Conservation (phyloP, 116 monocot genomes). For the Cymodocea nodosa region DNA sequence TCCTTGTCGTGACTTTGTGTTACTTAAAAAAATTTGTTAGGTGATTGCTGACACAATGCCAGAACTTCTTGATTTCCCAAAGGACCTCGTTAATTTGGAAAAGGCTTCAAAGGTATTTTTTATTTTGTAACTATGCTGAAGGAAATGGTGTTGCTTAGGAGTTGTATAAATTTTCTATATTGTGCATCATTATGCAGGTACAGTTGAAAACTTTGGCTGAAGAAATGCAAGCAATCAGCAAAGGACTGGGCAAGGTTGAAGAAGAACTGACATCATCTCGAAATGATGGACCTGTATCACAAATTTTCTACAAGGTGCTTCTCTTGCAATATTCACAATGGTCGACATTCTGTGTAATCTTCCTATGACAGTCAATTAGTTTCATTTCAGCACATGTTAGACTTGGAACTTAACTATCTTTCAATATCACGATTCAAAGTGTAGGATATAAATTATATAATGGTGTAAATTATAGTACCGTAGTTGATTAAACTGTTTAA, state of each 20-base stretch:
- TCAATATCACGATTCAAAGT: too few species aligned
- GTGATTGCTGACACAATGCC: conserved; percentile 88
- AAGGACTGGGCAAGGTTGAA: conserved; percentile 93
- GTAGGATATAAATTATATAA: too few species aligned
- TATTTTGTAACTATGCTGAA: background rate
- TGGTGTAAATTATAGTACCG: too few species aligned
- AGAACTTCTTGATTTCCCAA: conserved; percentile 80
- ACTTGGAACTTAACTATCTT: too few species aligned
- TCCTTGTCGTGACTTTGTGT: background rate
- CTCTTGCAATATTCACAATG: background rate
- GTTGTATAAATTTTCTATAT: background rate
- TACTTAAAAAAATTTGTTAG: conserved; percentile 11
- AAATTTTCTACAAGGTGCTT: conserved; percentile 60
- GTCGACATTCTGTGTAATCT: too few species aligned
- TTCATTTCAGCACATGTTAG: too few species aligned
- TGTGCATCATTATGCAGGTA: conserved; percentile 33
- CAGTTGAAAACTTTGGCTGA: conserved; percentile 86
- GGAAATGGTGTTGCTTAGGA: background rate
- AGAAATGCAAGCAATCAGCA: conserved; percentile 95
- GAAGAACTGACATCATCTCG: conserved; percentile 76
- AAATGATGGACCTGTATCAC: conserved; percentile 83
- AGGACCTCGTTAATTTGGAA: conserved; percentile 74
- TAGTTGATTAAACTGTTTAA: too few species aligned
- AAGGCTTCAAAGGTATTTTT: conserved; percentile 55
- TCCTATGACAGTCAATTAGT: too few species aligned